Percentiles rank a stretch among this genome's conserved stretches.
phyloP scores from a whole-genome alignment of 352 stramenopile genomes.

The Globisporangium solare region DNA sequence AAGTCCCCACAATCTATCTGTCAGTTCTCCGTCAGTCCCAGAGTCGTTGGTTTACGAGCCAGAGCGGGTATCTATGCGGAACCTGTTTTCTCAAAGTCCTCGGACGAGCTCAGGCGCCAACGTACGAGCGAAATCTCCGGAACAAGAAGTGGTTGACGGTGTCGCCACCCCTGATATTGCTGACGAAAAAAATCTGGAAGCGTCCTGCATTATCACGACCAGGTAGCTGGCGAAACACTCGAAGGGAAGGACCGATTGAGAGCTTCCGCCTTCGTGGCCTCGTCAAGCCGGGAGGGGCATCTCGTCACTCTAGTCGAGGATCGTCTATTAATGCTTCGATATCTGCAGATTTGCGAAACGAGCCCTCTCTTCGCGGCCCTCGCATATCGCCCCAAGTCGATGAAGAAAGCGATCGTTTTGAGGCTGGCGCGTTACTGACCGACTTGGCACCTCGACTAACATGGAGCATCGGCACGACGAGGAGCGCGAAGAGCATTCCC shows the following conservation, averaged over 20 bases:
- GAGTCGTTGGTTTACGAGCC: constrained; percentile 48
- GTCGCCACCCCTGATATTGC: constrained; percentile 20
- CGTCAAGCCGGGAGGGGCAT: constrained; percentile 14
- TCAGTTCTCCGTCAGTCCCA: background rate
- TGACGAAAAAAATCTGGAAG: constrained; percentile 36
- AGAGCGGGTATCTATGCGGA: constrained; percentile 55
- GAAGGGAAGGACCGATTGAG: constrained; percentile 29
- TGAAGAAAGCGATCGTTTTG: constrained; percentile 7
- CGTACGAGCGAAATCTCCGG: background rate
- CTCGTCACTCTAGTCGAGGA: constrained; percentile 24
- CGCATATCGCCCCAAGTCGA: background rate
- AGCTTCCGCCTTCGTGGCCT: constrained; percentile 31
- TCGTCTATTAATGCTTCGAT: constrained; percentile 23
- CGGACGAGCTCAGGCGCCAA: background rate
- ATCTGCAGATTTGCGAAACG: constrained; percentile 21
- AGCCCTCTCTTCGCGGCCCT: constrained; percentile 15
- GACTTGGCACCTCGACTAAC: constrained; percentile 9
- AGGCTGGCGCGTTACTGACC: background rate
- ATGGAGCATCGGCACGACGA: constrained; percentile 15
- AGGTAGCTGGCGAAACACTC: constrained; percentile 50
- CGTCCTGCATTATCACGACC: constrained; percentile 25
- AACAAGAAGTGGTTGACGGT: constrained; percentile 14
- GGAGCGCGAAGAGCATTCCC: constrained; percentile 8
- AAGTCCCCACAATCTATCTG: constrained; percentile 8
- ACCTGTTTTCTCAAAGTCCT: constrained; percentile 28